Percentiles rank a stretch among this genome's conserved stretches.
These are phyloP conservation scores for Micractinium sp. DNA, from an alignment of 139 green algal species.

Conservation along the genomic window DNA sequence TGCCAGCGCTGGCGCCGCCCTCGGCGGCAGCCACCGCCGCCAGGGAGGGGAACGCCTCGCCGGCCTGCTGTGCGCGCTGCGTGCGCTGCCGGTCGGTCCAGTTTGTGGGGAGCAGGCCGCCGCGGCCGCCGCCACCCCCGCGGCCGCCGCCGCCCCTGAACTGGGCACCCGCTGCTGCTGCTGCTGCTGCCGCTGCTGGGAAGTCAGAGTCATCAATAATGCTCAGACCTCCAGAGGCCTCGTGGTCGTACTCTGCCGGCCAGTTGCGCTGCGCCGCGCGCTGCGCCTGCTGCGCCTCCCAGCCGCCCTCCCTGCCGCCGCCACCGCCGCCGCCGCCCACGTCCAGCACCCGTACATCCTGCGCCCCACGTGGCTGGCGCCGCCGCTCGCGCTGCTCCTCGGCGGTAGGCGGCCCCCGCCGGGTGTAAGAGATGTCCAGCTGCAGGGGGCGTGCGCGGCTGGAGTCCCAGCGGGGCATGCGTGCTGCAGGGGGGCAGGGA, in stretches of 20 bases:
- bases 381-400: neutral
- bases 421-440: constrained; percentile 52
- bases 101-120: neutral
- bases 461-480: constrained; percentile 71
- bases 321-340: neutral
- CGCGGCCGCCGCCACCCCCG: neutral
- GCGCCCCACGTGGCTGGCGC: neutral
- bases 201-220: constrained; percentile 74
- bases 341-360: constrained; percentile 16
- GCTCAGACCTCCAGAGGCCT: constrained; percentile 53
- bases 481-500: neutral
- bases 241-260: constrained; percentile 32
- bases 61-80: neutral
- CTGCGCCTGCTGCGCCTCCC: neutral
- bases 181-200: neutral
- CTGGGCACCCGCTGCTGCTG: too few relatives aligned
- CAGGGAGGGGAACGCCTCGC: constrained; percentile 45
- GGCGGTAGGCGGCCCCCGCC: neutral
- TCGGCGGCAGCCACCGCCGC: constrained; percentile 8
- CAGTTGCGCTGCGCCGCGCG: neutral
- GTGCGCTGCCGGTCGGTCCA: neutral
- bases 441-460: constrained; percentile 56
- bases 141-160: too few relatives aligned
- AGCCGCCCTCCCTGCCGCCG: neutral
- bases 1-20: neutral